These are phyloP conservation scores for Lipomyces yarrowii DNA, from an alignment of 1,139 yeast genomes.

Conservation along the genomic window DNA sequence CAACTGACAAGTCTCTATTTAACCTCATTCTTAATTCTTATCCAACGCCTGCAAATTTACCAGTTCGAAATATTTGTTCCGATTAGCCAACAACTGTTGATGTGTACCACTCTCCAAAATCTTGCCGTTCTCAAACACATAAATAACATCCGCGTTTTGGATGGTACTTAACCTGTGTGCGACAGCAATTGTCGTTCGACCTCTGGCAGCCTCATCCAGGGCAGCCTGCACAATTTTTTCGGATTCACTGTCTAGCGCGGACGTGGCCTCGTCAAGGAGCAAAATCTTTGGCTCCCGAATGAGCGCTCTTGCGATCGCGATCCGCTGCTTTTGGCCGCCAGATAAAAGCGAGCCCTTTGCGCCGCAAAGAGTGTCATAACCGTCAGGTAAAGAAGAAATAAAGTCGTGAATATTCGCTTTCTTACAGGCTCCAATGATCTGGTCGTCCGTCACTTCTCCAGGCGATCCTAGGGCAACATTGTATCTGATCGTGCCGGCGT, in stretches of 20 bases:
- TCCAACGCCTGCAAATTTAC: conserved; percentile 35
- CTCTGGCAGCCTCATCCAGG: conserved; percentile 56
- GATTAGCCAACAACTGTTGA: conserved; percentile 41
- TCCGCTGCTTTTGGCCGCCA: conserved; percentile 69
- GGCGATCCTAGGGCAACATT: conserved; percentile 77
- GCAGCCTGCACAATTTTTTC: conserved; percentile 75
- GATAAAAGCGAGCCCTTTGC: conserved; percentile 2
- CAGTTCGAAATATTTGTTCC: conserved; percentile 46
- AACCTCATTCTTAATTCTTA: background rate
- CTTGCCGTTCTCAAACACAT: conserved; percentile 56
- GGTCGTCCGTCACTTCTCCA: conserved; percentile 56
- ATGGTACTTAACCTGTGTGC: conserved; percentile 88
- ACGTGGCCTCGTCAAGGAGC: conserved; percentile 73
- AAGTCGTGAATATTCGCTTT: conserved; percentile 74
- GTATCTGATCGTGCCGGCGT: conserved; percentile 83
- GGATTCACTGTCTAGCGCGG: conserved; percentile 74
- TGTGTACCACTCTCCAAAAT: conserved; percentile 62
- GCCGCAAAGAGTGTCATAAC: conserved; percentile 48
- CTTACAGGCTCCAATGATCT: conserved; percentile 64
- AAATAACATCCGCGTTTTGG: conserved; percentile 86
- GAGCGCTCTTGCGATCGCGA: conserved; percentile 55
- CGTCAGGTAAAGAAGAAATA: background rate
- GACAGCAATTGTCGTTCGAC: conserved; percentile 75
- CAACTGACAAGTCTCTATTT: background rate
- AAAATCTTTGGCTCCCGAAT: conserved; percentile 46